phyloP scores from a whole-genome alignment of 495 filamentous ascomycete genomes.

The Penicillium dipodomyicola region DNA sequence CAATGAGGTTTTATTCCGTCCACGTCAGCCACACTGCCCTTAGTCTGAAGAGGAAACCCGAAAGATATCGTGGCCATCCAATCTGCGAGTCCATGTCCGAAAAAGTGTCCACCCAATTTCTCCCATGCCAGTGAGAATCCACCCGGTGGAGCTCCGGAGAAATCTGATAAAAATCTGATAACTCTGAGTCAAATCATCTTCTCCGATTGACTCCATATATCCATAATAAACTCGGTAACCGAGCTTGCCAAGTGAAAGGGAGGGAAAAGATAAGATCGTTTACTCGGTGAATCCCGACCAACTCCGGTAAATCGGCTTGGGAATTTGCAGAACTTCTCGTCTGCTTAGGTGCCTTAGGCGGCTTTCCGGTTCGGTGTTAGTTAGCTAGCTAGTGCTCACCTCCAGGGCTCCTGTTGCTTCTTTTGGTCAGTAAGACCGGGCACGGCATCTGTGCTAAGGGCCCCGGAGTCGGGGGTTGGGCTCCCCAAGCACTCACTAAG shows the following conservation, averaged over 20 bases:
- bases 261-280: slow-evolving; percentile 11
- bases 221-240: slow-evolving; percentile 24
- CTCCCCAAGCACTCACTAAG: background rate
- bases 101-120: slow-evolving; percentile 2
- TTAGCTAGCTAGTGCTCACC: background rate
- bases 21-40: slow-evolving; percentile 6
- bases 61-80: background rate
- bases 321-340: background rate
- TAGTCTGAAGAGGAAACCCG: background rate
- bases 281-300: background rate
- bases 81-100: slow-evolving; percentile 2
- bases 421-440: background rate
- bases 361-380: background rate
- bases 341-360: background rate
- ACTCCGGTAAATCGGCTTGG: background rate
- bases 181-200: slow-evolving; percentile 26
- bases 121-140: slow-evolving; percentile 14
- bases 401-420: background rate
- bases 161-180: slow-evolving; percentile 35
- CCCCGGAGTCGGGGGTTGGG: too few relatives aligned
- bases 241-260: slow-evolving; percentile 20
- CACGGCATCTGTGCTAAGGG: background rate
- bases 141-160: slow-evolving; percentile 26
- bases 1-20: slow-evolving; percentile 2
- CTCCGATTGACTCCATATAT: slow-evolving; percentile 16